Conservation (phyloP, 805 yeast species). For the Candida sakaeoensis region DNA sequence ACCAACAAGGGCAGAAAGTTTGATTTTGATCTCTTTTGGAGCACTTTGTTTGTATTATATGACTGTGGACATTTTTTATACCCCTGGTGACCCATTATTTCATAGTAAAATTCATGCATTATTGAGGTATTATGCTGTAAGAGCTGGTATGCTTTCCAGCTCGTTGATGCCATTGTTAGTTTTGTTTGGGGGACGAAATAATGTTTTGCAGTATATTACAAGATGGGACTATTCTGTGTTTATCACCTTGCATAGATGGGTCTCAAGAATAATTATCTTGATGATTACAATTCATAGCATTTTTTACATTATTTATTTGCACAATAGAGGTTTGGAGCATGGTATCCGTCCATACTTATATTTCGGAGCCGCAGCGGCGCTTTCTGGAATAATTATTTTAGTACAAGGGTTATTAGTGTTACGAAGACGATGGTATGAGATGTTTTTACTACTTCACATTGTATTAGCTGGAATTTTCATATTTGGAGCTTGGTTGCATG, state of each 20-base stretch:
- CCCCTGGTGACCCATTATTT: conserved; percentile 35
- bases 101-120: conserved; percentile 28
- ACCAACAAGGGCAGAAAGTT: conserved; percentile 38
- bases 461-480: conserved; percentile 47
- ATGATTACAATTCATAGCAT: conserved; percentile 27
- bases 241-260: conserved; percentile 27
- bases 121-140: conserved; percentile 38
- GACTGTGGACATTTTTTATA: conserved; percentile 20
- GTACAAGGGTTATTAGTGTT: conserved; percentile 44
- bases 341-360: conserved; percentile 13
- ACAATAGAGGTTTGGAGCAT: conserved; percentile 9
- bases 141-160: conserved; percentile 30
- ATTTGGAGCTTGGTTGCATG: conserved; percentile 48
- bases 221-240: conserved; percentile 33
- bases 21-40: conserved; percentile 29
- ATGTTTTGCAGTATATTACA: conserved; percentile 35
- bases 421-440: conserved; percentile 46
- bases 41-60: conserved; percentile 24
- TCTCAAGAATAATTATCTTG: conserved; percentile 19
- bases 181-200: conserved; percentile 34
- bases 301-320: conserved; percentile 13
- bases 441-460: conserved; percentile 57
- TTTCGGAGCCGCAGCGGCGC: conserved; percentile 27
- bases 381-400: conserved; percentile 38
- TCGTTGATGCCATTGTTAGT: conserved; percentile 29